phyloP scores from a whole-genome alignment of 768 basidiomycete genomes.

The Lactarius quietus region DNA sequence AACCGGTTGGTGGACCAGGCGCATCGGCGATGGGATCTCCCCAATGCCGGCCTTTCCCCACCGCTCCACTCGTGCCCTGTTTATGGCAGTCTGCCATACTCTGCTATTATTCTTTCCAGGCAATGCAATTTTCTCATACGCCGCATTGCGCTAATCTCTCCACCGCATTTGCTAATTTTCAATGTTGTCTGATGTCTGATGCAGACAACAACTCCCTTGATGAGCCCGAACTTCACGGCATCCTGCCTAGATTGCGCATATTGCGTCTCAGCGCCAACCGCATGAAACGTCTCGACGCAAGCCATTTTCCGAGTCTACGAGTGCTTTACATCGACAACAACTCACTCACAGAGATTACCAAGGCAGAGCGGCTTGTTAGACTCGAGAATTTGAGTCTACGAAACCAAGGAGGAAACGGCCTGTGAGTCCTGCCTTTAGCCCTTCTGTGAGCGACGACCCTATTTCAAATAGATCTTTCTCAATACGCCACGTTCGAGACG shows the following conservation, averaged over 20 bases:
- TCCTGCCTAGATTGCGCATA: constrained; percentile 72
- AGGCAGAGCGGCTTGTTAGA: constrained; percentile 56
- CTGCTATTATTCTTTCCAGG: constrained; percentile 13
- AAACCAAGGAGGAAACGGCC: constrained; percentile 72
- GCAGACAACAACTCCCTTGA: constrained; percentile 71
- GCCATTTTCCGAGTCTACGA: constrained; percentile 64
- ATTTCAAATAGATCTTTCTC: constrained; percentile 39
- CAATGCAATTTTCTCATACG: constrained; percentile 8
- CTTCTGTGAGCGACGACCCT: constrained; percentile 9
- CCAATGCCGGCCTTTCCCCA: constrained; percentile 19
- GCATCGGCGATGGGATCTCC: constrained; percentile 22
- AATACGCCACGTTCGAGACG: constrained; percentile 76
- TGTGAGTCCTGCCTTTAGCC: constrained; percentile 54
- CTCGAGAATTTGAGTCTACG: constrained; percentile 90
- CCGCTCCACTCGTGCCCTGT: constrained; percentile 12
- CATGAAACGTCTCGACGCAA: constrained; percentile 57
- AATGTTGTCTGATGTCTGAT: constrained; percentile 5
- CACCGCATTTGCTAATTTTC: constrained; percentile 21
- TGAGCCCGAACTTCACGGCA: constrained; percentile 48
- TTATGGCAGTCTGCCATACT: constrained; percentile 25
- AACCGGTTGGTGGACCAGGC: not conserved
- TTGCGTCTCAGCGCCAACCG: constrained; percentile 83
- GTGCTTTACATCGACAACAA: constrained; percentile 95
- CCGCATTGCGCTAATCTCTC: constrained; percentile 7
- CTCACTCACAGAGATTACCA: constrained; percentile 46